Conservation (phyloP, 163 green algal genomes). For the Chlamydomonas reinhardtii region DNA sequence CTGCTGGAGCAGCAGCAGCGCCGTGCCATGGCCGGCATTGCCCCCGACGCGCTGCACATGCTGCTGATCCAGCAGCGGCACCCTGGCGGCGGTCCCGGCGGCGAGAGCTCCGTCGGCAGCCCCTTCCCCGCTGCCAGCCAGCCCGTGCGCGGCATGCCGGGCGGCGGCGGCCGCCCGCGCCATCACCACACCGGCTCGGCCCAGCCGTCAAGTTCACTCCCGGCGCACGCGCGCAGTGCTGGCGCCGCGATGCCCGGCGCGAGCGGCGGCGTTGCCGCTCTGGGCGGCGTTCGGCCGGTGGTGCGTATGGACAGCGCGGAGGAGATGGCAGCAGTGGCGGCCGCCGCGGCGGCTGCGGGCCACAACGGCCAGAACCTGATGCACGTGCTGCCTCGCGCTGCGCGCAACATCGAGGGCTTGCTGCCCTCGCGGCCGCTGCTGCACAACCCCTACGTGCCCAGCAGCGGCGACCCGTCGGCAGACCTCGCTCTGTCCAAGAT, state of each 20-base stretch:
- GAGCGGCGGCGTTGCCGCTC: neutral
- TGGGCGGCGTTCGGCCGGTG: no score
- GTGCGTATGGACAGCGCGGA: no score
- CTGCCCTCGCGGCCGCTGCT: conserved; percentile 41
- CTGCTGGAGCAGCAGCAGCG: no score
- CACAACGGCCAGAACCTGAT: no score
- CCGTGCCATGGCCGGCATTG: neutral
- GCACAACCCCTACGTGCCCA: conserved; percentile 49
- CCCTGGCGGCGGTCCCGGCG: neutral
- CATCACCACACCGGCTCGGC: neutral
- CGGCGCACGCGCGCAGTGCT: no score
- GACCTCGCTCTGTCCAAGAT: conserved; percentile 48
- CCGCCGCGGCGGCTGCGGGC: no score
- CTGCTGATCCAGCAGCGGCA: neutral
- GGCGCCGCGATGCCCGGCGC: neutral
- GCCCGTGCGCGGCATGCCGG: conserved; percentile 2
- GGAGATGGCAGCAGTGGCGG: neutral
- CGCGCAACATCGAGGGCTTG: conserved; percentile 37
- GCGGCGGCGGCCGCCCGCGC: conserved; percentile 20
- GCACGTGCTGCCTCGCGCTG: conserved; percentile 38
- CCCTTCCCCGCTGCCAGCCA: neutral
- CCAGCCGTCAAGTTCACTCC: no score
- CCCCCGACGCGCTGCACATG: neutral
- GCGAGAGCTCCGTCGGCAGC: conserved; percentile 28
- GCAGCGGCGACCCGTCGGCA: conserved; percentile 27